These are phyloP conservation scores for Dianthus caryophyllus DNA, from an alignment of 148 eudicot species.

Conservation along the genomic window DNA sequence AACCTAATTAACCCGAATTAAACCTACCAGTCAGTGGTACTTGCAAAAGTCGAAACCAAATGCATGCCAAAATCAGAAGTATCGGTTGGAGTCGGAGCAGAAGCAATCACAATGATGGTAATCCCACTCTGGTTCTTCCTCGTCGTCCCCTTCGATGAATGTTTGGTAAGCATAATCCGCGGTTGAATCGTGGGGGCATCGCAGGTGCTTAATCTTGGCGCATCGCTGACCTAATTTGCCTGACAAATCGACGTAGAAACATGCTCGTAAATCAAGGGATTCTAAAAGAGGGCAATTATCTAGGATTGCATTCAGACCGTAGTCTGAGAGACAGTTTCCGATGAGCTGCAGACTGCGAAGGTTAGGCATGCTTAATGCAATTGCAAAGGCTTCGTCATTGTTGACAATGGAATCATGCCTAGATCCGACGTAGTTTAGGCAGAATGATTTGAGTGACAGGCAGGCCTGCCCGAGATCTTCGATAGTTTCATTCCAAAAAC, in stretches of 20 bases:
- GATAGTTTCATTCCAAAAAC: conserved; percentile 23
- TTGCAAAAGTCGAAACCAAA: not conserved
- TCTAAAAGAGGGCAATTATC: conserved; percentile 45
- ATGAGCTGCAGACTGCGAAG: conserved; percentile 40
- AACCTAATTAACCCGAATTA: not conserved
- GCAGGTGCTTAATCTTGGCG: conserved; percentile 30
- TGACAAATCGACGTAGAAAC: conserved; percentile 28
- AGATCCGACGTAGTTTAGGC: conserved; percentile 27
- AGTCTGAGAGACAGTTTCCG: conserved; percentile 36
- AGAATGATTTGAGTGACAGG: conserved; percentile 47
- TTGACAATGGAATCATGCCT: conserved; percentile 13
- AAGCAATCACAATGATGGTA: not conserved
- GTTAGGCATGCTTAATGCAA: conserved; percentile 42
- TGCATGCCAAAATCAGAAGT: not conserved
- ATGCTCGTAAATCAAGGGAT: conserved; percentile 48
- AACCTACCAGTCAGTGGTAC: not conserved
- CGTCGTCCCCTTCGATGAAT: not conserved
- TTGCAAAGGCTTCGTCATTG: conserved; percentile 36
- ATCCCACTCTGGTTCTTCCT: not conserved
- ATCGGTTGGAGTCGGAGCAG: not conserved
- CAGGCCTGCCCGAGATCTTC: conserved; percentile 44
- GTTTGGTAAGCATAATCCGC: conserved; percentile 19
- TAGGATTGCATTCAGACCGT: conserved; percentile 47
- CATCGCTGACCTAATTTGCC: conserved; percentile 32
- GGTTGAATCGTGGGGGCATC: conserved; percentile 28